Evolutionary conservation across 2,329 filamentous ascomycete species (phyloP), one percentile per base, ranked within the genome.

Genomic region (Claviceps sp.): DNA sequence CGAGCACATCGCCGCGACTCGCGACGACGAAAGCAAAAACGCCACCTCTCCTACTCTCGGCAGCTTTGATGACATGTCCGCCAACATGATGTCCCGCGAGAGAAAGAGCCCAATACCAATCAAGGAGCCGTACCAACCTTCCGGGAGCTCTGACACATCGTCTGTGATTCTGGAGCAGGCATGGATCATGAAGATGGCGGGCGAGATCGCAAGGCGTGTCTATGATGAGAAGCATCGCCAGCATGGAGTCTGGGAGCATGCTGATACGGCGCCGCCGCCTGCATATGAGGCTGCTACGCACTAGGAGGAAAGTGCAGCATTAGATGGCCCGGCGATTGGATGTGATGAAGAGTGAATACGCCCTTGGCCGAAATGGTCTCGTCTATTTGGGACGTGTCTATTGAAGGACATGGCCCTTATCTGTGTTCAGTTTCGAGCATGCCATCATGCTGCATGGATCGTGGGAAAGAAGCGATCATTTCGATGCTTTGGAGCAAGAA

Each of bases 161-260:
- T 77, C 77, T 0, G 73, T 76, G 30, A 87, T 89, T 48, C 72
- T 88, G 26, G 85, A 89, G 64, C 84, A 89, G 65, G 87, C 87
- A 2, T 93, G 87, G 86, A 85, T 93, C 69, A 82, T 85, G 72
- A 93, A 95, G 72, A 93, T 98, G 80, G 90, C 91, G 5, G 84
- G 84, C 57, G 93, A 97, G 67, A 91, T 97, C 60, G 89, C 89
- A 39, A 76, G 83, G 49, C 85, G 88, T 52, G 89, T 95, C 57
- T 87, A 91, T 58, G 87, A 95, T 59, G 87, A 95, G 69, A 93
- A 95, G 69, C 72, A 75, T 51, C 71, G 74, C 39, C 56, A 55
- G 42, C 61, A 63, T 44, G 58, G 60, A 52, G 52, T 55, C 17
- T 68, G 66, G 66, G 77, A 75, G 43, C 77, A 80, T 54, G 68